These are phyloP conservation scores for Volvox reticuliferus DNA, from an alignment of 139 green algal species.

Conservation along the genomic window DNA sequence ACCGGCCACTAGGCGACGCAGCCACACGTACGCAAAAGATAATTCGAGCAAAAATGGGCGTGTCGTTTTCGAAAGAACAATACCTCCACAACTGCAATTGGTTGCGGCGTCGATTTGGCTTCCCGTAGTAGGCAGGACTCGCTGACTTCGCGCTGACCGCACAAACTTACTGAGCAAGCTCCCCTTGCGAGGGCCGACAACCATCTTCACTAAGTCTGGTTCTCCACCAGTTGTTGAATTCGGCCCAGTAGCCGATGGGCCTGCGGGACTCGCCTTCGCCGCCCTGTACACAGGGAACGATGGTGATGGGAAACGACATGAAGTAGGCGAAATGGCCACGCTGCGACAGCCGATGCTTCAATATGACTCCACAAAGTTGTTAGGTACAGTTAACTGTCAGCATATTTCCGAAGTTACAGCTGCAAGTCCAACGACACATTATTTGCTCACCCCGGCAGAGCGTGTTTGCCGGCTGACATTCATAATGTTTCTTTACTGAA, in stretches of 20 bases:
- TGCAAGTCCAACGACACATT: background rate
- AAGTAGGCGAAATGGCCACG: too few relatives aligned
- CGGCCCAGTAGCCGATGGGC: constrained; percentile 18
- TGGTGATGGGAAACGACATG: background rate
- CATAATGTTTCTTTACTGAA: background rate
- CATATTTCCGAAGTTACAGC: background rate
- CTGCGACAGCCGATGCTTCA: too few relatives aligned
- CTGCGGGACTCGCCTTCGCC: background rate
- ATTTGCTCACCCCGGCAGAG: constrained; percentile 2
- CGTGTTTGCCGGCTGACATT: background rate
- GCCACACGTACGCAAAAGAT: too few relatives aligned
- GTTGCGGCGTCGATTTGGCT: too few relatives aligned
- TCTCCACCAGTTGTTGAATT: constrained; percentile 41
- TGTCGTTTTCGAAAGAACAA: too few relatives aligned
- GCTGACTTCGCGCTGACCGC: constrained; percentile 14
- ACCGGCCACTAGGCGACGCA: too few relatives aligned
- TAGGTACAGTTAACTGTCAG: too few relatives aligned
- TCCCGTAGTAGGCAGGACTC: too few relatives aligned
- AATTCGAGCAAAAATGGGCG: too few relatives aligned
- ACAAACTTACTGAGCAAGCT: constrained; percentile 17
- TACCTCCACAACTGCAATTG: too few relatives aligned
- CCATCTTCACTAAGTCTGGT: background rate
- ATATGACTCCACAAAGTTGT: too few relatives aligned
- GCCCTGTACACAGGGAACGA: background rate
- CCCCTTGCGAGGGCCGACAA: background rate